These are phyloP conservation scores for Globisporangium acanthophoron DNA, from an alignment of 352 stramenopile species.

Conservation along the genomic window DNA sequence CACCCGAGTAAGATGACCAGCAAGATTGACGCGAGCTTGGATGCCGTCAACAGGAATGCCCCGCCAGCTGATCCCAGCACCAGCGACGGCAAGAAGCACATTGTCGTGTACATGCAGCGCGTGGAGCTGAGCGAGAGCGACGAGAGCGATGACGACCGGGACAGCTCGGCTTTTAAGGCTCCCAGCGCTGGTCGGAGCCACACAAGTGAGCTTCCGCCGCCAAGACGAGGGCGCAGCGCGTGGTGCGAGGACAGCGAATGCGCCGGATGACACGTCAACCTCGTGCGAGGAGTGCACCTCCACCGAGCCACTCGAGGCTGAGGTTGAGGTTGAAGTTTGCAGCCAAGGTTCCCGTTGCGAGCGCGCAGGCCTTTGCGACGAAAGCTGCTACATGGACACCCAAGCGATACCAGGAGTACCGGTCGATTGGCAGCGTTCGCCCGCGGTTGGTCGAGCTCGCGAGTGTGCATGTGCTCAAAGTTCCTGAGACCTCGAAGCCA, in stretches of 20 bases:
- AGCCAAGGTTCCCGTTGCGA: background rate
- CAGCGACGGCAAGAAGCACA: conserved; percentile 13
- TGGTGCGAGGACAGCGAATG: background rate
- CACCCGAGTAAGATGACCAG: background rate
- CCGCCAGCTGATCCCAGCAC: background rate
- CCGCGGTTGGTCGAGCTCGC: too few species aligned
- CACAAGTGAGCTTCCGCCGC: background rate
- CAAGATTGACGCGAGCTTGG: background rate
- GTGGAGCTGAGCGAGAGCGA: conserved; percentile 19
- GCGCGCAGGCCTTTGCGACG: background rate
- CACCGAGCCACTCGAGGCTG: background rate
- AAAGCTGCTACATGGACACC: too few species aligned
- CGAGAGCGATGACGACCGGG: background rate
- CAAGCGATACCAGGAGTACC: too few species aligned
- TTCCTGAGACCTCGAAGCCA: too few species aligned
- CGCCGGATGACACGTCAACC: background rate
- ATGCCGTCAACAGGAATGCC: background rate
- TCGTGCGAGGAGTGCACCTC: background rate
- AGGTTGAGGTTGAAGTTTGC: background rate
- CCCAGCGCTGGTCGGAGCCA: background rate
- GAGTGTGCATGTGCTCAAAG: too few species aligned
- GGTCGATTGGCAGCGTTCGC: background rate
- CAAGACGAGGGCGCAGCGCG: background rate
- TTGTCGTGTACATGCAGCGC: conserved; percentile 39
- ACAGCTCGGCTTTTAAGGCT: background rate